These are phyloP conservation scores for Calonectria pseudoreteaudii DNA, from an alignment of 2,329 filamentous ascomycete species.

Conservation along the genomic window DNA sequence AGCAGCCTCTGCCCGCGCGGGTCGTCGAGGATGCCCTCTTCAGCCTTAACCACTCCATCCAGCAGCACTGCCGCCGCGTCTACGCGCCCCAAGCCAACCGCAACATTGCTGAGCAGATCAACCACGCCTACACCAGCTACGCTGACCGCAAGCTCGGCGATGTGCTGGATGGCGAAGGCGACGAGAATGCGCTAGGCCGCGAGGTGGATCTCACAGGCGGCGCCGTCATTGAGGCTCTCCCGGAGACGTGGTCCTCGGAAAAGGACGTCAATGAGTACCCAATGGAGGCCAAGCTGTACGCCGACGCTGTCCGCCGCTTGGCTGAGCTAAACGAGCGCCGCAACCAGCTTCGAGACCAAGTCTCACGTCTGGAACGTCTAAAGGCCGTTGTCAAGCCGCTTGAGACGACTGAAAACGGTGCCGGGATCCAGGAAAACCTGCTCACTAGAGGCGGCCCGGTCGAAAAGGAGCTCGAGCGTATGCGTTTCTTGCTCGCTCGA, in stretches of 20 bases:
- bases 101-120: conserved; percentile 80
- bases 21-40: conserved; percentile 68
- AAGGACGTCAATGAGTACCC: conserved; percentile 53
- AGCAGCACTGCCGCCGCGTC: conserved; percentile 73
- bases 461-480: conserved; percentile 74
- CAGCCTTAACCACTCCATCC: conserved; percentile 70
- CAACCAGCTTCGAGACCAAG: conserved; percentile 50
- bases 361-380: conserved; percentile 62
- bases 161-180: conserved; percentile 50
- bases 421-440: conserved; percentile 72
- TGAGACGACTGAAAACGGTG: conserved; percentile 41
- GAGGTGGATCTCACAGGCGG: conserved; percentile 60
- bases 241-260: conserved; percentile 58
- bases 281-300: conserved; percentile 63
- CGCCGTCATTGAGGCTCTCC: conserved; percentile 59
- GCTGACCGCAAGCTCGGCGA: conserved; percentile 52
- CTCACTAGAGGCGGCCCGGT: conserved; percentile 74
- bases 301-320: conserved; percentile 61
- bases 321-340: conserved; percentile 59
- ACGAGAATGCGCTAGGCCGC: conserved; percentile 47
- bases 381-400: conserved; percentile 61
- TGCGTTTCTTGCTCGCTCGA: conserved; percentile 71
- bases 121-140: conserved; percentile 69
- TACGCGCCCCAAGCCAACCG: conserved; percentile 77
- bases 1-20: conserved; percentile 57